phyloP scores from a whole-genome alignment of 2,329 filamentous ascomycete genomes.

The Aspergillus fijiensis region DNA sequence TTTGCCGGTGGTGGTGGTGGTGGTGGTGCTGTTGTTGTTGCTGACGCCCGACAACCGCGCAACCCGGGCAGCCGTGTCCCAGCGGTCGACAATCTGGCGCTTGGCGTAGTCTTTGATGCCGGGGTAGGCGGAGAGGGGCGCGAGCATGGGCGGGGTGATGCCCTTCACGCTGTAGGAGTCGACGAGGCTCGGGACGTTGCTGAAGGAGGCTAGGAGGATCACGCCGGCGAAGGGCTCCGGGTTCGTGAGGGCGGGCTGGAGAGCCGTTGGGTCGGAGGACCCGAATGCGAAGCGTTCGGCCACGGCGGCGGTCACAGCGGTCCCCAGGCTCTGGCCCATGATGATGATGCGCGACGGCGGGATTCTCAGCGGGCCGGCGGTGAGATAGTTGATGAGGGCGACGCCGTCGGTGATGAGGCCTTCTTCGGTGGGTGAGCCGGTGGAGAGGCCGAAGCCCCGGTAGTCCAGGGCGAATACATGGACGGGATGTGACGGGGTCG shows the following conservation, averaged over 20 bases:
- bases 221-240: conserved; percentile 72
- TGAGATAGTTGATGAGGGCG: conserved; percentile 66
- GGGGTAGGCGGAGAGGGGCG: conserved; percentile 68
- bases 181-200: conserved; percentile 69
- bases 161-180: conserved; percentile 78
- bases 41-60: conserved; percentile 39
- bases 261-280: conserved; percentile 31
- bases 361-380: conserved; percentile 60
- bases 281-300: conserved; percentile 66
- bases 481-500: conserved; percentile 59
- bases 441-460: conserved; percentile 80
- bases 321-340: conserved; percentile 84
- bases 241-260: conserved; percentile 44
- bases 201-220: conserved; percentile 77
- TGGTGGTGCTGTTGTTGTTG: conserved; percentile 14
- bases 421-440: conserved; percentile 74
- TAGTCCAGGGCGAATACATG: conserved; percentile 91
- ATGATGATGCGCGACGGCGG: conserved; percentile 72
- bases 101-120: conserved; percentile 62
- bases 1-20: conserved; percentile 14
- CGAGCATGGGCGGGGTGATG: conserved; percentile 69
- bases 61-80: conserved; percentile 71
- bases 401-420: conserved; percentile 79
- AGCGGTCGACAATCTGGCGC: conserved; percentile 70
- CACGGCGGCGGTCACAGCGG: conserved; percentile 74